Base-by-base conservation (phyloP, 768 basidiomycete genomes). In the Mycena indigotica region DNA sequence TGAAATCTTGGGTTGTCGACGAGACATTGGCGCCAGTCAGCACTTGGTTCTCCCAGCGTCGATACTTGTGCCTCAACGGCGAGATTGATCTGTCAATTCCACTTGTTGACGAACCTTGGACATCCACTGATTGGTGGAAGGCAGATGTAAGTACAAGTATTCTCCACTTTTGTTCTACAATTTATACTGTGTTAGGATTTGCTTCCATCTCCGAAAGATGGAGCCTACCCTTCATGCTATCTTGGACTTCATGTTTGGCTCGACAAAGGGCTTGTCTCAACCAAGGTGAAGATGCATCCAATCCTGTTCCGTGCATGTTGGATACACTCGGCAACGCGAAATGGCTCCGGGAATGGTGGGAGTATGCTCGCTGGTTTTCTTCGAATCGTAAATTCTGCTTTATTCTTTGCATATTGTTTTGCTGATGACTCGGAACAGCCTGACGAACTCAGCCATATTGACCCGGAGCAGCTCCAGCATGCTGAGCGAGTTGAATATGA, bases 281-380 rank as follows among this genome's bases (percentile, higher is more conserved):
- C 53, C 3, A 60, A 58, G 15, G 53, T 55, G 30, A 65, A 61
- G 23, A 67, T 61, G 62, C 62, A 66, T 41, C 66, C 62, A 16
- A 52, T 66, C 19, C 25, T 67, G 2, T 19, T 64, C 12, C 63
- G 63, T 17, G 56, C 55, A 1, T 52, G 51, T 21, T 66, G 58
- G 53, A 64, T 67, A 15, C 52, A 61, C 15, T 49, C 60, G 5
- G 39, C 35, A 4, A 67, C 66, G 1, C 65, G 63, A 17, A 67
- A 67, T 44, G 65, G 53, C 4, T 66, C 66, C 2, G 66, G 66
- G 1, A 67, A 67, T 38, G 66, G 66, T 12, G 66, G 66, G 3
- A 51, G 57, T 2, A 39, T 62, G 15, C 53, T 67, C 3, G 26
- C 64, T 8, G 58, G 58, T 23, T 65, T 58, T 25, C 52, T 68